Evolutionary conservation across 371 early-diverging fungal genomes (phyloP).

Genomic region (Coemansia sp.): DNA sequence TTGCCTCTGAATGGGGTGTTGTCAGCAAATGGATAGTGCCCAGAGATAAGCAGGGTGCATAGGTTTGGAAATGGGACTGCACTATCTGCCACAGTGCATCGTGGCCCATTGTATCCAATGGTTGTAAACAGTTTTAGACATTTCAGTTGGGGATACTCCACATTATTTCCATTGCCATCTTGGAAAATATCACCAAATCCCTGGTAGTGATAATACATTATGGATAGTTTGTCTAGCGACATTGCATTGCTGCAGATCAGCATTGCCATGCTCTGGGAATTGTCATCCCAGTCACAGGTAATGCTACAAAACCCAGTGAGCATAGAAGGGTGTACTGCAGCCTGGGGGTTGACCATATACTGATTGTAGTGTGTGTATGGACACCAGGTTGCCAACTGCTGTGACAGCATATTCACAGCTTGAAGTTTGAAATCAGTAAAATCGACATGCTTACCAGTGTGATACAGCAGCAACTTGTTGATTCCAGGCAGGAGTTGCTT

Average conservation of each 20-base stretch:
- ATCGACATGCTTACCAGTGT: not conserved
- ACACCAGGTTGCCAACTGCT: not conserved
- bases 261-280: not conserved
- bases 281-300: not conserved
- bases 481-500: not conserved
- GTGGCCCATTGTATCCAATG: not conserved
- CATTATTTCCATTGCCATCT: not conserved
- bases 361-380: not conserved
- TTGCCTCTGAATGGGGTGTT: not conserved
- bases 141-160: not conserved
- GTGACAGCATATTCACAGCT: not conserved
- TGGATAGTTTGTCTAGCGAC: not conserved
- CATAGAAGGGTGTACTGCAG: not conserved
- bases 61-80: not conserved
- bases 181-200: not conserved
- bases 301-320: not conserved
- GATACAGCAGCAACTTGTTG: not conserved
- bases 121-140: not conserved
- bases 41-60: not conserved
- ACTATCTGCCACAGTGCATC: not conserved
- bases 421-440: not conserved
- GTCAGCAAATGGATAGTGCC: not conserved
- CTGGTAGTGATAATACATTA: not conserved
- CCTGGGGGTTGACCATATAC: not conserved
- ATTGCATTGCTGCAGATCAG: not conserved